Evolutionary conservation across 148 eudicot genomes (phyloP).

Genomic region (Agrostemma githago): DNA sequence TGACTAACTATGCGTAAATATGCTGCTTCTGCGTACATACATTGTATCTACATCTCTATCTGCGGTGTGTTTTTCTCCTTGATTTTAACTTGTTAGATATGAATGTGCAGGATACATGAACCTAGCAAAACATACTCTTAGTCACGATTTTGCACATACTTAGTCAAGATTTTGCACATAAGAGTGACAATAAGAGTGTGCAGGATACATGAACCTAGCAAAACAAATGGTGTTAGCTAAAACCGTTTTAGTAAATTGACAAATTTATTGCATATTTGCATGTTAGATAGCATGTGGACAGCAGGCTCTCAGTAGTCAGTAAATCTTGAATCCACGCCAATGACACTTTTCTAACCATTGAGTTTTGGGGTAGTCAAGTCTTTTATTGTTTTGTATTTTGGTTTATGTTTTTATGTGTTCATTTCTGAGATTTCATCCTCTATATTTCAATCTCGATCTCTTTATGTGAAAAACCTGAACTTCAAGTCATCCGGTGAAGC

Average conservation of each 20-base stretch:
- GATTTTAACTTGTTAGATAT: background rate
- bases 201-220: too few relatives aligned
- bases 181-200: too few relatives aligned
- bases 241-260: background rate
- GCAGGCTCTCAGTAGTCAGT: background rate
- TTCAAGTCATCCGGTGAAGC: slow-evolving; percentile 72
- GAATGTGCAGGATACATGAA: background rate
- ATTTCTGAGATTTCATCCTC: slow-evolving; percentile 12
- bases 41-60: background rate
- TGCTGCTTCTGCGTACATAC: background rate
- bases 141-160: too few relatives aligned
- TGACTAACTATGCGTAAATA: background rate
- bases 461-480: slow-evolving; percentile 89
- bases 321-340: background rate
- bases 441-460: slow-evolving; percentile 72
- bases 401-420: background rate
- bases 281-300: background rate
- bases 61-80: background rate
- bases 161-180: too few relatives aligned
- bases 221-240: background rate
- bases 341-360: background rate
- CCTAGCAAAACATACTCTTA: too few relatives aligned
- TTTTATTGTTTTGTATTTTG: background rate
- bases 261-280: background rate
- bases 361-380: background rate